Base-by-base conservation (phyloP, 495 filamentous ascomycete species). In the Articulospora tetracladia region DNA sequence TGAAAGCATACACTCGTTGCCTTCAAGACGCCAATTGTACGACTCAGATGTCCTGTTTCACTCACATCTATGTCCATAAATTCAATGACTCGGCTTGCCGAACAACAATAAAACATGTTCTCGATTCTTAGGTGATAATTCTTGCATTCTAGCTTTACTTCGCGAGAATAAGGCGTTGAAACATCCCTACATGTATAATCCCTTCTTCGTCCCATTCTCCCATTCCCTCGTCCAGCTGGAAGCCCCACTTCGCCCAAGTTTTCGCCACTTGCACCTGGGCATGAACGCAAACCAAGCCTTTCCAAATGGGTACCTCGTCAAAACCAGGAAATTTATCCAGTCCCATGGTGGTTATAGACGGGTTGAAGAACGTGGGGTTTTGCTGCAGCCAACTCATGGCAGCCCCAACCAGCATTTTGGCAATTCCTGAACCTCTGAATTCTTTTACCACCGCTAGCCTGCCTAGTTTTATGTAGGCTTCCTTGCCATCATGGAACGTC, bases 111-210 rank as follows among this genome's bases (percentile, higher is more conserved):
- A n/a, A n/a, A n/a, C n/a, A n/a, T n/a, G n/a, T n/a, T n/a, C n/a
- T n/a, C n/a, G n/a, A n/a, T n/a, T n/a, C n/a, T n/a, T n/a, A n/a
- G n/a, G n/a, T n/a, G n/a, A n/a, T n/a, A n/a, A n/a, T 34, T 34
- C 30, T 34, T 34, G 30, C 6, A 34, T n/a, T n/a, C n/a, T n/a
- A n/a, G n/a, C n/a, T n/a, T n/a, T n/a, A n/a, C n/a, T n/a, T n/a
- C n/a, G n/a, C n/a, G n/a, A 39, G 34, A 55, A 57, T 34, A 8
- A 67, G 44, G 39, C 79, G 69, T 46, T 62, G 58, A 56, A 78
- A 93, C 91, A 96, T 93, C 15, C 87, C 91, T 27, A 92, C 81
- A 79, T 96, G 93, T 65, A 80, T 77, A 63, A 96, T 91, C 22
- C 89, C 91, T 62, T 95, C 91, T 74, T 97, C 92, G 39, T 76